Evolutionary conservation across 306 rosid species (phyloP).

Genomic region (Purshia tridentata): DNA sequence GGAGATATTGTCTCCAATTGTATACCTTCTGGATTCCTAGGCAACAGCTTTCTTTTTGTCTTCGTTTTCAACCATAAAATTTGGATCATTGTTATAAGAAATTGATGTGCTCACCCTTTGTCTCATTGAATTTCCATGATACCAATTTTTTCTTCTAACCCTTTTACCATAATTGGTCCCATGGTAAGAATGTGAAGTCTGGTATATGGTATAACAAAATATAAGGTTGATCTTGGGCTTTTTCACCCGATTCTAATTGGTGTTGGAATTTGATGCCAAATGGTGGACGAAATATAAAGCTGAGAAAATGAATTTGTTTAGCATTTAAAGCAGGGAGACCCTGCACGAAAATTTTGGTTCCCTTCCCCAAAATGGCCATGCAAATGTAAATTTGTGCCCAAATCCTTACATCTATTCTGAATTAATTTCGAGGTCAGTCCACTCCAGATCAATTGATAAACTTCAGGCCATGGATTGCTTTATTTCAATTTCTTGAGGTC

Average conservation of each 20-base stretch:
- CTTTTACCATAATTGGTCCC: not conserved
- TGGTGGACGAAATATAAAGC: no score
- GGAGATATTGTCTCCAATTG: not conserved
- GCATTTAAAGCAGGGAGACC: not conserved
- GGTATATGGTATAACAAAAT: no score
- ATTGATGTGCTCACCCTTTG: conserved; percentile 1
- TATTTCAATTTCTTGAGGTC: not conserved
- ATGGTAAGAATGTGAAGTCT: no score
- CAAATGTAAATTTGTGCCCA: not conserved
- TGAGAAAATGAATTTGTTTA: not conserved
- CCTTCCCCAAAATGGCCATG: not conserved
- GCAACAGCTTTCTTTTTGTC: conserved; percentile 13
- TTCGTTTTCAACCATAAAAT: conserved; percentile 6
- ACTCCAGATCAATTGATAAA: not conserved
- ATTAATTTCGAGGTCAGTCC: not conserved
- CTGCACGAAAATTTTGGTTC: not conserved
- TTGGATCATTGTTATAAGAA: not conserved
- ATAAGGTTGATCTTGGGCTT: no score
- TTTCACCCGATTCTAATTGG: no score
- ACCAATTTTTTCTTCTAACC: not conserved
- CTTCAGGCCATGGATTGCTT: not conserved
- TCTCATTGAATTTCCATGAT: conserved; percentile 16
- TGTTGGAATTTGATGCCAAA: no score
- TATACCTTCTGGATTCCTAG: conserved; percentile 17
- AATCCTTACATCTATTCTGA: not conserved